Conservation (phyloP, 768 basidiomycete genomes). For the Lentinula edodes region DNA sequence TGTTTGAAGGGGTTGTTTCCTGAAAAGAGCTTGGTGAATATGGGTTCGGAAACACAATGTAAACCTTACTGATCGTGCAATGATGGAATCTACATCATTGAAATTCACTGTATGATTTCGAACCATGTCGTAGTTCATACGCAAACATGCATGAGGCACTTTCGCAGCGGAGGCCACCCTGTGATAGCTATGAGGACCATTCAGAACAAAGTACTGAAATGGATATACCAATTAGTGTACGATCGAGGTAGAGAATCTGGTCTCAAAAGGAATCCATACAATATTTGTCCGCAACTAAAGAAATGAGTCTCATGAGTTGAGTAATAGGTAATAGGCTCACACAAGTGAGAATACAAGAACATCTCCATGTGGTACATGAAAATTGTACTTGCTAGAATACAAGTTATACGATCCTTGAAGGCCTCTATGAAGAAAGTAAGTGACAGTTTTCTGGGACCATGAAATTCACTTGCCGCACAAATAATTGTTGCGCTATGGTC, state of each 20-base stretch:
- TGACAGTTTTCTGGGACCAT: background rate
- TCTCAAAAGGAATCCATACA: constrained; percentile 70
- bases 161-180: constrained; percentile 74
- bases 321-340: constrained; percentile 29
- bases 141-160: constrained; percentile 51
- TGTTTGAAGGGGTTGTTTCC: constrained; percentile 54
- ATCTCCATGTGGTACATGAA: constrained; percentile 78
- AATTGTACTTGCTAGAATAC: constrained; percentile 58
- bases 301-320: background rate
- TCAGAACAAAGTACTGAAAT: background rate
- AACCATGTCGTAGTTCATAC: constrained; percentile 57
- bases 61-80: constrained; percentile 39
- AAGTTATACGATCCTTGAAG: constrained; percentile 87
- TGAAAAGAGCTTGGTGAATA: constrained; percentile 7
- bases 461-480: constrained; percentile 62
- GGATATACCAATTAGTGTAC: constrained; percentile 61
- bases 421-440: constrained; percentile 43
- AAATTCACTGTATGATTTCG: constrained; percentile 52
- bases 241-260: constrained; percentile 82
- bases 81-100: constrained; percentile 48
- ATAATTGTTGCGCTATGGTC: constrained; percentile 80
- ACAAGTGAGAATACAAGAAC: constrained; percentile 75
- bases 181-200: background rate
- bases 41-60: background rate
- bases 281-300: constrained; percentile 75